These are phyloP conservation scores for Myrica gale DNA, from an alignment of 306 rosid species.

Conservation along the genomic window DNA sequence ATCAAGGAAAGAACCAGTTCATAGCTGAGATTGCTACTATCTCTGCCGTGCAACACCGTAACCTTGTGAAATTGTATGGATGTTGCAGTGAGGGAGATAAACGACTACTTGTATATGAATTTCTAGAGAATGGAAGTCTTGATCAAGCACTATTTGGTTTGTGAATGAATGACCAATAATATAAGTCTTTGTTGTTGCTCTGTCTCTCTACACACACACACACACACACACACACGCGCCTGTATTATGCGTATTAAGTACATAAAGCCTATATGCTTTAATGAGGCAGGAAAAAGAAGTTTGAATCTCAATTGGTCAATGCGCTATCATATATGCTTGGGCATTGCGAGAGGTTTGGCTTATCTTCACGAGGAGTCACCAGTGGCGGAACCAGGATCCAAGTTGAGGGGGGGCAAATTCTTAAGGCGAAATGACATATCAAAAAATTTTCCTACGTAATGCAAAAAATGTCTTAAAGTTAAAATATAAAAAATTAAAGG, in stretches of 20 bases:
- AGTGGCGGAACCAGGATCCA: too few relatives aligned
- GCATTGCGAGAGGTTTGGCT: slow-evolving; percentile 71
- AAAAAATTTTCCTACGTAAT: too few relatives aligned
- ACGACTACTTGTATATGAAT: slow-evolving; percentile 78
- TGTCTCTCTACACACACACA: background rate
- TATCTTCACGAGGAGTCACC: slow-evolving; percentile 79
- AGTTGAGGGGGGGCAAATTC: too few relatives aligned
- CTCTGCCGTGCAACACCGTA: slow-evolving; percentile 83
- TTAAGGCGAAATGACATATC: too few relatives aligned
- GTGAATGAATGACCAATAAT: background rate
- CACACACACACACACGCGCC: background rate
- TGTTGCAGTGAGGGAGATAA: slow-evolving; percentile 67
- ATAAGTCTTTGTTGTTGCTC: background rate
- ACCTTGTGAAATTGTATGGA: slow-evolving; percentile 72
- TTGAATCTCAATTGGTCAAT: slow-evolving; percentile 59
- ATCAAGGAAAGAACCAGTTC: slow-evolving; percentile 80
- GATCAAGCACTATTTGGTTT: slow-evolving; percentile 87
- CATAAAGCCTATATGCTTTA: background rate
- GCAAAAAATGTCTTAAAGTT: too few relatives aligned
- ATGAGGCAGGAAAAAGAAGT: slow-evolving; percentile 36
- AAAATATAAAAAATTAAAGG: too few relatives aligned
- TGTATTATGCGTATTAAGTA: background rate
- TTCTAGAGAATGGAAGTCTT: slow-evolving; percentile 73
- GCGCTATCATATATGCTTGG: slow-evolving; percentile 62
- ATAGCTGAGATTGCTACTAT: slow-evolving; percentile 79